These are phyloP conservation scores for Graphilbum fragrans DNA, from an alignment of 2,329 filamentous ascomycete genomes.

Conservation along the genomic window DNA sequence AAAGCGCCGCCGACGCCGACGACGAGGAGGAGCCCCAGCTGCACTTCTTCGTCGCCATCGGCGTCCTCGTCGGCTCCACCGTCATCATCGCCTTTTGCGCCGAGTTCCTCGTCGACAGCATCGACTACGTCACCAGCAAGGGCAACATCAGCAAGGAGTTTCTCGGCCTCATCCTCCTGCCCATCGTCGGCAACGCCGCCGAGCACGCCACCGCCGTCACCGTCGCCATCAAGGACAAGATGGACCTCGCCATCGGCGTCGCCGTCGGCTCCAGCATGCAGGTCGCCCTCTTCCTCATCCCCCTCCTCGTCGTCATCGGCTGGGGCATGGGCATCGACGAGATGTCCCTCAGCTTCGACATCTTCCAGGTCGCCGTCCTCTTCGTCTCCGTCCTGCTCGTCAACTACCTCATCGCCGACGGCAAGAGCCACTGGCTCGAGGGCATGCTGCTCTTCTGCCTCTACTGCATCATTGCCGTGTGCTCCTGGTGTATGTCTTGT, in stretches of 20 bases:
- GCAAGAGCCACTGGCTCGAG: slow-evolving; percentile 73
- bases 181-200: slow-evolving; percentile 68
- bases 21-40: slow-evolving; percentile 69
- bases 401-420: slow-evolving; percentile 77
- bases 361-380: slow-evolving; percentile 76
- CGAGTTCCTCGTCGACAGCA: slow-evolving; percentile 61
- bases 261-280: slow-evolving; percentile 73
- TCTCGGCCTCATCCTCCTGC: slow-evolving; percentile 63
- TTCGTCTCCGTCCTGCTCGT: slow-evolving; percentile 77
- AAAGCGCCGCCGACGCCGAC: slow-evolving; percentile 38
- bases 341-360: slow-evolving; percentile 78
- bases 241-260: slow-evolving; percentile 72
- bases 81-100: slow-evolving; percentile 70
- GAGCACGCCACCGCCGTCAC: slow-evolving; percentile 73
- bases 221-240: slow-evolving; percentile 73
- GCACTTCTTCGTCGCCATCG: slow-evolving; percentile 57
- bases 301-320: slow-evolving; percentile 63
- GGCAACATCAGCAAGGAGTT: slow-evolving; percentile 57
- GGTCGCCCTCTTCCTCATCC: slow-evolving; percentile 68
- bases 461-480: slow-evolving; percentile 67
- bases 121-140: slow-evolving; percentile 49
- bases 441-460: slow-evolving; percentile 64
- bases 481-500: slow-evolving; percentile 38
- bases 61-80: slow-evolving; percentile 60
- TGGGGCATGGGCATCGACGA: slow-evolving; percentile 61